These are phyloP conservation scores for Piloderma croceum DNA, from an alignment of 768 basidiomycete species.

Conservation along the genomic window DNA sequence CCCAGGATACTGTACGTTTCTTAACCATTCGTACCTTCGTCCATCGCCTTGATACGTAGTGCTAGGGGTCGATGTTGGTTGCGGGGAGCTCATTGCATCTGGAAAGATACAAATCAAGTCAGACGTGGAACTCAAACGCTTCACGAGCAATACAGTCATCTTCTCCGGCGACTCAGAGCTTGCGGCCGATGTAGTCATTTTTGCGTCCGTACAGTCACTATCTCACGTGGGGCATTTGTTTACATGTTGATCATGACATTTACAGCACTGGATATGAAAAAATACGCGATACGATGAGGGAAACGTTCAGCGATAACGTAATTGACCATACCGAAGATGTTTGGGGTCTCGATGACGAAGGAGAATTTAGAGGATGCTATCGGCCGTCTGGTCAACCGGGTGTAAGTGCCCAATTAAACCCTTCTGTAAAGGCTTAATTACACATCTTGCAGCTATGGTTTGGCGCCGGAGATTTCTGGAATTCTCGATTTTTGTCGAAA, in stretches of 20 bases:
- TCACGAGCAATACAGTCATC: constrained; percentile 29
- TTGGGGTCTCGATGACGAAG: constrained; percentile 40
- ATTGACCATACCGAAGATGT: constrained; percentile 25
- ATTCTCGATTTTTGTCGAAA: constrained; percentile 31
- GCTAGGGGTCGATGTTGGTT: constrained; percentile 40
- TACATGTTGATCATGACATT: neutral
- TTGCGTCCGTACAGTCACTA: constrained; percentile 27
- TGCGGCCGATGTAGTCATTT: constrained; percentile 41
- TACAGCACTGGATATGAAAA: constrained; percentile 31
- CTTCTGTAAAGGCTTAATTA: neutral
- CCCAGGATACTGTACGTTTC: no score
- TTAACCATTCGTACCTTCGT: no score
- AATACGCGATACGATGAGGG: constrained; percentile 25
- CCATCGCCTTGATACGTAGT: no score
- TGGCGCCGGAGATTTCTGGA: constrained; percentile 31
- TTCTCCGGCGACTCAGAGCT: constrained; percentile 37
- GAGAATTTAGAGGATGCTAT: constrained; percentile 32
- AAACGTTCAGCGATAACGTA: constrained; percentile 31
- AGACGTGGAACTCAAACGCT: constrained; percentile 36
- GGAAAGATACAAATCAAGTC: constrained; percentile 57
- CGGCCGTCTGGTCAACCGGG: constrained; percentile 39
- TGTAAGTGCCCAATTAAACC: constrained; percentile 18
- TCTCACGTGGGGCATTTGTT: neutral
- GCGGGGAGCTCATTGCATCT: constrained; percentile 44
- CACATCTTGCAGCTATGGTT: constrained; percentile 33